phyloP scores from a whole-genome alignment of 345 rosid species.

The Arabidopsis suecica region DNA sequence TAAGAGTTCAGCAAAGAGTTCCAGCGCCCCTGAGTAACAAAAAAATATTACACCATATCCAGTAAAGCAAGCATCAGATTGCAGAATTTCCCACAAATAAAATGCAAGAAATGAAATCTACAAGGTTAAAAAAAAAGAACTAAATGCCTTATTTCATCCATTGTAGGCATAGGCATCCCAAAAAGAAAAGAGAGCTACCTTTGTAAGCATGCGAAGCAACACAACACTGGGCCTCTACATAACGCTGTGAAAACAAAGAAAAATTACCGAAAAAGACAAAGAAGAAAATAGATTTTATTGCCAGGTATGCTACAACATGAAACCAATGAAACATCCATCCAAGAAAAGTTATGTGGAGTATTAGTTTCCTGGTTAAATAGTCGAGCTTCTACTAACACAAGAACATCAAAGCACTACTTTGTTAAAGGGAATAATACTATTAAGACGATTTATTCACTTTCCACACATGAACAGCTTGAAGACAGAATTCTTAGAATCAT shows the following conservation, averaged over 20 bases:
- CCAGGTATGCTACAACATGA: neutral
- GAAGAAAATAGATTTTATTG: neutral
- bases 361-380: slow-evolving; percentile 4
- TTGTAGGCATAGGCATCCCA: slow-evolving; percentile 6
- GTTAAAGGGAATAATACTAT: slow-evolving; percentile 9
- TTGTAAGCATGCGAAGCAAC: slow-evolving; percentile 90
- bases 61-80: slow-evolving; percentile 13
- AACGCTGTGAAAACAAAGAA: slow-evolving; percentile 64
- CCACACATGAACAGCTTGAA: slow-evolving; percentile 15
- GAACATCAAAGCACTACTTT: slow-evolving; percentile 1
- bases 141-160: slow-evolving; percentile 11
- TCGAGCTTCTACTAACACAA: slow-evolving; percentile 20
- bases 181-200: slow-evolving; percentile 56
- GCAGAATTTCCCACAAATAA: neutral
- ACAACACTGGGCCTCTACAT: slow-evolving; percentile 96
- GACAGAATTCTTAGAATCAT: neutral
- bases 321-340: slow-evolving; percentile 20
- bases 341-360: neutral
- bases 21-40: slow-evolving; percentile 78
- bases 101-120: slow-evolving; percentile 3
- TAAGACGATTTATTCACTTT: slow-evolving; percentile 5
- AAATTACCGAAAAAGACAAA: slow-evolving; percentile 6
- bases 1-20: slow-evolving; percentile 74
- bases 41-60: slow-evolving; percentile 17
- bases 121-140: neutral